phyloP scores from a whole-genome alignment of 768 basidiomycete genomes.

The Solioccasus polychromus region DNA sequence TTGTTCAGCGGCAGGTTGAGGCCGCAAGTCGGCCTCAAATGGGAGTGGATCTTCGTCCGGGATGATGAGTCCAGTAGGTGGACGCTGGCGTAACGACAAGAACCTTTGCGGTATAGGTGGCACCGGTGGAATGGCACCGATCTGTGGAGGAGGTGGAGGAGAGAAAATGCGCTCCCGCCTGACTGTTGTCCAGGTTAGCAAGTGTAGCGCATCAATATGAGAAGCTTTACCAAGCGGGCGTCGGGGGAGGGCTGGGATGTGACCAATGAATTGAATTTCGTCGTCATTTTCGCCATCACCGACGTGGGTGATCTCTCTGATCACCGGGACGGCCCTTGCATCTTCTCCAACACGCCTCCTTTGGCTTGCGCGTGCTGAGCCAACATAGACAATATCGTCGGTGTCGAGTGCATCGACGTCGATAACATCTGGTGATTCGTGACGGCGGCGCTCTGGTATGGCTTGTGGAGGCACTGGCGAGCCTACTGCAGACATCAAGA shows the following conservation, averaged over 20 bases:
- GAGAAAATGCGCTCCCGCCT: conserved; percentile 34
- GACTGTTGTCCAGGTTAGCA: conserved; percentile 6
- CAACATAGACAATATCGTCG: conserved; percentile 29
- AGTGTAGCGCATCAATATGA: neutral
- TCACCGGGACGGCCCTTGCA: conserved; percentile 16
- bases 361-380: conserved; percentile 23
- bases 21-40: conserved; percentile 41
- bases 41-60: conserved; percentile 50
- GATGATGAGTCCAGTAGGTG: conserved; percentile 43
- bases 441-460: conserved; percentile 12
- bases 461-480: conserved; percentile 1
- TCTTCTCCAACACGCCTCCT: conserved; percentile 26
- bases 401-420: conserved; percentile 43
- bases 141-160: conserved; percentile 48
- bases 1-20: conserved; percentile 17
- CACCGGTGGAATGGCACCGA: conserved; percentile 50
- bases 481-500: conserved; percentile 22
- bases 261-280: conserved; percentile 28
- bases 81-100: conserved; percentile 36
- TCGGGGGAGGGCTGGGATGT: conserved; percentile 17
- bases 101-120: conserved; percentile 45
- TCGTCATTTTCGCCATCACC: conserved; percentile 41
- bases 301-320: conserved; percentile 32
- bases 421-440: conserved; percentile 35
- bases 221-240: conserved; percentile 18